A percentile compares a stretch with the other conserved stretches of the same genome.
Conservation (phyloP, 192 early-diverging fungal genomes). For the Coemansia sp. region DNA sequence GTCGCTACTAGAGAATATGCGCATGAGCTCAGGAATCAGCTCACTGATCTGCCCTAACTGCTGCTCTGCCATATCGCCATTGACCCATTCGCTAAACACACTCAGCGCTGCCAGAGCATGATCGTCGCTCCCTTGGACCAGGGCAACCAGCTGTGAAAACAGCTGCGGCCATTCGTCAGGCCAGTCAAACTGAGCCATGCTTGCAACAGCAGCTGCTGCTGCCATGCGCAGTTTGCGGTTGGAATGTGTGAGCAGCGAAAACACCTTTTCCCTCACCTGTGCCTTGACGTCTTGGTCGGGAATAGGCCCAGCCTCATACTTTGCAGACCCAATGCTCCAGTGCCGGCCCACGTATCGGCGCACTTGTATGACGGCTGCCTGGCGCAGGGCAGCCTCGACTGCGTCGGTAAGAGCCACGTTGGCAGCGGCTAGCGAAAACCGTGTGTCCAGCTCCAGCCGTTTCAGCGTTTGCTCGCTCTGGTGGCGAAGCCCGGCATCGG, state of each 20-base stretch:
- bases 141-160: constrained; percentile 69
- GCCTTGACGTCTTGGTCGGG: constrained; percentile 41
- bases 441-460: constrained; percentile 57
- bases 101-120: constrained; percentile 87
- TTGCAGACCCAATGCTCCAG: constrained; percentile 66
- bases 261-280: constrained; percentile 42
- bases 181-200: constrained; percentile 90
- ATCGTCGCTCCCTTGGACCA: constrained; percentile 59
- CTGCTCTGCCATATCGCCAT: constrained; percentile 80
- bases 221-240: constrained; percentile 37
- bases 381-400: constrained; percentile 62
- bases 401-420: constrained; percentile 64
- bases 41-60: constrained; percentile 81
- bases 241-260: constrained; percentile 32
- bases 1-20: constrained; percentile 61
- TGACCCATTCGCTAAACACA: constrained; percentile 79
- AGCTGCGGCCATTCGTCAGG: constrained; percentile 92
- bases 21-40: constrained; percentile 78
- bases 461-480: constrained; percentile 68
- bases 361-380: constrained; percentile 67
- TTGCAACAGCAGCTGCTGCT: constrained; percentile 76
- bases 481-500: constrained; percentile 61
- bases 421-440: constrained; percentile 69
- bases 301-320: constrained; percentile 49
- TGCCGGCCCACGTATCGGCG: constrained; percentile 72